Percentiles rank a stretch among this genome's conserved stretches.
Evolutionary conservation across 2,329 filamentous ascomycete genomes (phyloP).

Genomic region (Aspergillus persii): DNA sequence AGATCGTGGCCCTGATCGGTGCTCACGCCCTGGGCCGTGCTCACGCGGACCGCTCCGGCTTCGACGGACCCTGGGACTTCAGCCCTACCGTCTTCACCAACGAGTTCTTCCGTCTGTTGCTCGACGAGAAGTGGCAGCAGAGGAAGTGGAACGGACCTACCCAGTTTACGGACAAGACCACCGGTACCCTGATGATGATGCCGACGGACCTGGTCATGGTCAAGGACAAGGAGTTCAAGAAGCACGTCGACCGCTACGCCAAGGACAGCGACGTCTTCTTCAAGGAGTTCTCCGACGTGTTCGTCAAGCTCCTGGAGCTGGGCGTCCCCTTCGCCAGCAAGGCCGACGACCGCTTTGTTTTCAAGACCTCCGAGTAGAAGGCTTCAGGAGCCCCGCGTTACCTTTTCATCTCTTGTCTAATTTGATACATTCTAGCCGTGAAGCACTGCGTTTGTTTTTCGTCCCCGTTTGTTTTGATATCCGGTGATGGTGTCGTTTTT

Average conservation of each 20-base stretch:
- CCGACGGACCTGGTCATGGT: constrained; percentile 85
- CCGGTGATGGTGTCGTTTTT: constrained; percentile 12
- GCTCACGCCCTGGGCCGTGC: constrained; percentile 87
- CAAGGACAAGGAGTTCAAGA: constrained; percentile 82
- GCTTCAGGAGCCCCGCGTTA: background rate
- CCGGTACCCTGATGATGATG: constrained; percentile 94
- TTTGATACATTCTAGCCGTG: constrained; percentile 10
- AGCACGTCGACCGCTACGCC: constrained; percentile 80
- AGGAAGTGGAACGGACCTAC: constrained; percentile 89
- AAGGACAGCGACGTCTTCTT: constrained; percentile 91
- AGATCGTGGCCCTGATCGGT: constrained; percentile 87
- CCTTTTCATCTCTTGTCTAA: constrained; percentile 8
- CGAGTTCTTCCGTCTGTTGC: constrained; percentile 85
- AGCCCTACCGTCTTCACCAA: constrained; percentile 89
- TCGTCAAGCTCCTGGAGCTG: constrained; percentile 84
- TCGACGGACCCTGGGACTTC: constrained; percentile 87
- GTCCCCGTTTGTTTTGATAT: constrained; percentile 21
- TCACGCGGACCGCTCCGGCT: constrained; percentile 86
- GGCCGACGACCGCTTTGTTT: constrained; percentile 57
- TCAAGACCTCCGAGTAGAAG: constrained; percentile 57
- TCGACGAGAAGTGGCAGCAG: constrained; percentile 90
- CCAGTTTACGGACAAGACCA: constrained; percentile 85
- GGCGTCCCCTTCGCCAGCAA: constrained; percentile 81
- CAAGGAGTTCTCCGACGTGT: constrained; percentile 79
- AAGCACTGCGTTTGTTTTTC: constrained; percentile 12